These are phyloP conservation scores for Fomitopsis schrenkii DNA, from an alignment of 1,284 basidiomycete genomes.

Conservation along the genomic window DNA sequence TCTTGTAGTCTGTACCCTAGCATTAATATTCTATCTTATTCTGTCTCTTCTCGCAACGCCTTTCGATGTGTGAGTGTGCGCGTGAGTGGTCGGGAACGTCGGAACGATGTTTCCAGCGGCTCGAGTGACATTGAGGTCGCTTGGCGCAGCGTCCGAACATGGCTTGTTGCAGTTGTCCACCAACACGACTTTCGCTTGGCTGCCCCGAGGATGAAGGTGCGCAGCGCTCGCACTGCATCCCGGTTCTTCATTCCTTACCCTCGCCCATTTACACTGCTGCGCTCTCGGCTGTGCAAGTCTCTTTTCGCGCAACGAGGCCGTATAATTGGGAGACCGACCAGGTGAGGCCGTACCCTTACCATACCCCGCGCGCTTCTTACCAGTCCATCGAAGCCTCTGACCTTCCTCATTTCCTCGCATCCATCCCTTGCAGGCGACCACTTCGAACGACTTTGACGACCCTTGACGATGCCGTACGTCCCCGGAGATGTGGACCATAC, in stretches of 20 bases:
- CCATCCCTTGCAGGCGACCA: no score
- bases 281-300: neutral
- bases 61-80: no score
- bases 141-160: neutral
- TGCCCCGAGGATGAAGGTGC: neutral
- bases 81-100: no score
- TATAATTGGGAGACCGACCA: neutral
- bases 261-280: neutral
- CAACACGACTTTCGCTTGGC: neutral
- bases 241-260: neutral
- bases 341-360: neutral
- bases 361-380: neutral
- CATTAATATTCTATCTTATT: slow-evolving; percentile 21
- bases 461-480: slow-evolving; percentile 14
- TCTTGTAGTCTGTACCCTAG: slow-evolving; percentile 25
- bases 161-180: neutral
- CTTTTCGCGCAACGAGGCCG: neutral
- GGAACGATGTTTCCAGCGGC: no score
- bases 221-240: neutral
- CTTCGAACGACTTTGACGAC: slow-evolving; percentile 7
- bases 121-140: neutral
- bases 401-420: neutral
- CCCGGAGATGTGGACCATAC: slow-evolving; percentile 14
- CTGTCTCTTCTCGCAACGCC: slow-evolving; percentile 12
- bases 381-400: neutral